phyloP scores from a whole-genome alignment of 23 red algal species.

The Cyanidioschyzon merolae region DNA sequence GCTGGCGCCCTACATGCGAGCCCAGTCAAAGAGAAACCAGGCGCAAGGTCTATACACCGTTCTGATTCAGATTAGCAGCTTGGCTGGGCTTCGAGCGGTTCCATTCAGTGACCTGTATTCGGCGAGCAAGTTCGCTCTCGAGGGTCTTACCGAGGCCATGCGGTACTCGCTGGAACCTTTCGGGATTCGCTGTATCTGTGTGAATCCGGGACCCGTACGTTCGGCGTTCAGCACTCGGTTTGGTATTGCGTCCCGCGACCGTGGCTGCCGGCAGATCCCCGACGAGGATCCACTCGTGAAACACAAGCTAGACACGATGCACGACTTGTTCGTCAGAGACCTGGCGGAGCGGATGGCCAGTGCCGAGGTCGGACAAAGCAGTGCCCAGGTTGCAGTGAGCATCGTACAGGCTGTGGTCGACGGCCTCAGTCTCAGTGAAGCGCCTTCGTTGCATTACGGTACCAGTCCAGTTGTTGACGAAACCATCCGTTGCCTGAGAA shows the following conservation, averaged over 20 bases:
- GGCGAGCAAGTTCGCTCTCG: slow-evolving; percentile 36
- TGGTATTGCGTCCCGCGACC: not conserved
- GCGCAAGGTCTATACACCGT: not conserved
- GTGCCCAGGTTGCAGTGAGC: not conserved
- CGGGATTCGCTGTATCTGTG: slow-evolving; percentile 28
- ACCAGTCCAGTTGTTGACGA: not conserved
- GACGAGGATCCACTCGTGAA: not conserved
- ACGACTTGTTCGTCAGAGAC: not conserved
- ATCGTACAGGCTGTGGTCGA: not conserved
- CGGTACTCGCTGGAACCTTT: slow-evolving; percentile 24
- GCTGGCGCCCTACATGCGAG: slow-evolving; percentile 24
- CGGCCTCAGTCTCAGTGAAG: not conserved
- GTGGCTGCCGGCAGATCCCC: not conserved
- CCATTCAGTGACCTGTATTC: slow-evolving; percentile 31
- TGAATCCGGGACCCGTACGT: slow-evolving; percentile 33
- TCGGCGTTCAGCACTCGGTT: slow-evolving; percentile 19
- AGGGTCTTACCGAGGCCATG: slow-evolving; percentile 29
- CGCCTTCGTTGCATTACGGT: slow-evolving; percentile 12
- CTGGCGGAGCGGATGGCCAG: slow-evolving; percentile 6
- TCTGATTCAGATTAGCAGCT: slow-evolving; percentile 25
- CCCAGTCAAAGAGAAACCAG: not conserved
- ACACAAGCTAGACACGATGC: not conserved
- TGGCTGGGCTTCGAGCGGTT: slow-evolving; percentile 14
- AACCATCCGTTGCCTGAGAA: not conserved
- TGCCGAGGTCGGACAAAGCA: not conserved